Percentiles rank a stretch among this genome's conserved stretches.
Evolutionary conservation across 1,284 basidiomycete species (phyloP).

Genomic region (Irpex rosettiformis): DNA sequence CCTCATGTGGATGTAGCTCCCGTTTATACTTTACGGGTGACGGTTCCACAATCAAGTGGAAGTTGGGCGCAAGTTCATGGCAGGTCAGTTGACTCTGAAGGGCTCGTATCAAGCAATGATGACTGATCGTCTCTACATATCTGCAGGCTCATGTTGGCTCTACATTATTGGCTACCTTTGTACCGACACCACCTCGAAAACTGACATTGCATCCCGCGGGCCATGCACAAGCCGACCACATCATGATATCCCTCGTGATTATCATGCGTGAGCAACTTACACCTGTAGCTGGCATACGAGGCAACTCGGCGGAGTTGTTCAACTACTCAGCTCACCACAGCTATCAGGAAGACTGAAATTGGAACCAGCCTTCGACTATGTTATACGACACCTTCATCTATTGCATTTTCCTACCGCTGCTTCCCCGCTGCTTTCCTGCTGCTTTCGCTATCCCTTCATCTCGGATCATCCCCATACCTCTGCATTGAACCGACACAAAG

Average conservation of each 20-base stretch:
- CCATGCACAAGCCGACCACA: slow-evolving; percentile 22
- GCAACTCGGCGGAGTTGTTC: slow-evolving; percentile 16
- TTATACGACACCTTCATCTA: no score
- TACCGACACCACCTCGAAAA: slow-evolving; percentile 17
- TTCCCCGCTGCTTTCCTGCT: no score
- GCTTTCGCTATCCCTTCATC: no score
- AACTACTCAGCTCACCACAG: slow-evolving; percentile 16
- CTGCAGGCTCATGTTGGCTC: slow-evolving; percentile 19
- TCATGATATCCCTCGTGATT: slow-evolving; percentile 24
- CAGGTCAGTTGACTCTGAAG: slow-evolving; percentile 15
- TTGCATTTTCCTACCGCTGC: no score
- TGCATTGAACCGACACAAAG: no score
- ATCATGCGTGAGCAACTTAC: slow-evolving; percentile 26
- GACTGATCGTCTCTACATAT: neutral
- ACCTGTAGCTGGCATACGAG: slow-evolving; percentile 11
- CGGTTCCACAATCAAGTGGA: slow-evolving; percentile 24
- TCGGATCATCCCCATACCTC: no score
- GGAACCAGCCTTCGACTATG: no score
- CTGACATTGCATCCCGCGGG: slow-evolving; percentile 22
- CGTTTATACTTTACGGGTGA: slow-evolving; percentile 21
- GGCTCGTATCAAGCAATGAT: no score
- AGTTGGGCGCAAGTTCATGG: slow-evolving; percentile 20
- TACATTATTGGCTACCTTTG: slow-evolving; percentile 21
- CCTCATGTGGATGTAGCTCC: slow-evolving; percentile 8
- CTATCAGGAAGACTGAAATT: slow-evolving; percentile 10